A percentile compares a stretch with the other conserved stretches of the same genome.
These are phyloP conservation scores for Musa itinerans DNA, from an alignment of 176 grass and related monocot genomes.

Conservation along the genomic window DNA sequence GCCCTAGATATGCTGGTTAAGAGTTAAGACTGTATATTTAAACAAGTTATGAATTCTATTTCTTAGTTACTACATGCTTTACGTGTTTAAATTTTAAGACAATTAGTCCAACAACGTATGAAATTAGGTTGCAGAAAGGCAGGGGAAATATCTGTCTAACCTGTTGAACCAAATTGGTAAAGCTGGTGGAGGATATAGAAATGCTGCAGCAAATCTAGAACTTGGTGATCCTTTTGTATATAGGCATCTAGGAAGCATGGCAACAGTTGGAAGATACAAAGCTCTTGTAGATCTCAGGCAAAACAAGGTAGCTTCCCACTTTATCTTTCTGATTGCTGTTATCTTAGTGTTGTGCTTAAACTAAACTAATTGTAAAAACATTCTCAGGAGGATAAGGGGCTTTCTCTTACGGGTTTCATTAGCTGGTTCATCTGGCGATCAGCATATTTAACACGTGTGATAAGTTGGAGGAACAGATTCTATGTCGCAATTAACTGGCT, in stretches of 20 bases:
- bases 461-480: constrained; percentile 32
- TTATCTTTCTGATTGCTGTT: not conserved
- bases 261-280: constrained; percentile 92
- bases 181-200: constrained; percentile 70
- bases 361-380: not conserved
- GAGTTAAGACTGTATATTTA: too few species aligned
- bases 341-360: not conserved
- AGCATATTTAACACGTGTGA: constrained; percentile 18
- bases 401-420: constrained; percentile 21
- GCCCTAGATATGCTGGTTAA: too few species aligned
- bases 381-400: constrained; percentile 49
- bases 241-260: constrained; percentile 93
- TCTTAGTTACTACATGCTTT: not conserved
- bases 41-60: not conserved
- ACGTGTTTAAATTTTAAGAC: too few species aligned
- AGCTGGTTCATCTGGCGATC: constrained; percentile 29
- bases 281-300: constrained; percentile 89
- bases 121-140: constrained; percentile 80
- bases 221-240: constrained; percentile 78
- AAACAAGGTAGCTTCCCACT: constrained; percentile 53
- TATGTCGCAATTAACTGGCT: constrained; percentile 71
- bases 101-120: constrained; percentile 3
- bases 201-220: constrained; percentile 31
- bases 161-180: constrained; percentile 56
- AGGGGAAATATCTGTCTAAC: constrained; percentile 74